Conservation (phyloP, 2,329 filamentous ascomycete genomes). For the Phaeosphaeriaceae sp. region DNA sequence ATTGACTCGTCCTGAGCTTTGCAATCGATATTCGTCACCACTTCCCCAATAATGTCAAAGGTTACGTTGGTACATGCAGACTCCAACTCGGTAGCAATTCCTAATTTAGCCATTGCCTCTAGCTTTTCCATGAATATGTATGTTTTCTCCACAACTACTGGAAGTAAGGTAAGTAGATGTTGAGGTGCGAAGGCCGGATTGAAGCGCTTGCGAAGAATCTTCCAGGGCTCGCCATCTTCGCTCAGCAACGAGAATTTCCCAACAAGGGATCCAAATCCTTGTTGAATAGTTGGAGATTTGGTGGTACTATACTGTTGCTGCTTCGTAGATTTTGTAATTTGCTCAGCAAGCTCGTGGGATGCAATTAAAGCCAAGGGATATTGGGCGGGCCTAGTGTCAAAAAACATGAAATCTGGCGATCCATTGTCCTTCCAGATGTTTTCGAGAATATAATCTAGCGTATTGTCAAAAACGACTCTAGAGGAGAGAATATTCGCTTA, state of each 20-base stretch:
- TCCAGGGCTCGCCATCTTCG: constrained; percentile 42
- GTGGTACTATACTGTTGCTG: constrained; percentile 37
- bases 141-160: constrained; percentile 45
- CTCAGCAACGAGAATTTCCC: constrained; percentile 37
- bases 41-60: constrained; percentile 46
- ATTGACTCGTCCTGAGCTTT: constrained; percentile 32
- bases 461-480: neutral
- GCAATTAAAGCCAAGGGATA: constrained; percentile 32
- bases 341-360: constrained; percentile 45
- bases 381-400: constrained; percentile 42
- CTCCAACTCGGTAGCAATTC: constrained; percentile 37
- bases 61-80: constrained; percentile 38
- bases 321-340: constrained; percentile 38
- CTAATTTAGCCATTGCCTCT: constrained; percentile 32
- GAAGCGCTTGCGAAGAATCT: constrained; percentile 42
- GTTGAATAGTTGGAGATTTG: constrained; percentile 43
- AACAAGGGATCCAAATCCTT: constrained; percentile 24
- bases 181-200: constrained; percentile 47
- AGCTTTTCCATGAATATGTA: constrained; percentile 40
- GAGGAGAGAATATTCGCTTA: constrained; percentile 8
- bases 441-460: constrained; percentile 42
- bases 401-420: constrained; percentile 32
- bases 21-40: constrained; percentile 37
- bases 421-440: constrained; percentile 34
- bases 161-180: constrained; percentile 44